Conservation (phyloP, 305 asterid genomes). For the Petunia hybrid region DNA sequence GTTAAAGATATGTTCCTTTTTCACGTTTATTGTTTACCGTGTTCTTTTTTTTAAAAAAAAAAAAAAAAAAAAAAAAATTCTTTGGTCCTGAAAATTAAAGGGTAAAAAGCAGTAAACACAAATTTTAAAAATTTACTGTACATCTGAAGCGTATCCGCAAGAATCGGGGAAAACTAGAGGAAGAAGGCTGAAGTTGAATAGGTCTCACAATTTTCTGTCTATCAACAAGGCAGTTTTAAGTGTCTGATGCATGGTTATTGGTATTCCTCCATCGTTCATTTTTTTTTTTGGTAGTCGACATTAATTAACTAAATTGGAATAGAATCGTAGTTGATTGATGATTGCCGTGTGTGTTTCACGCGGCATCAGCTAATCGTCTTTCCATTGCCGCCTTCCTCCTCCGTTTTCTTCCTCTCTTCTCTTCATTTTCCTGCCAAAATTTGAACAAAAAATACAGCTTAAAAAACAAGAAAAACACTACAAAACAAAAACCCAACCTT, state of each 20-base stretch:
- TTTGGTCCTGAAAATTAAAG: too few relatives aligned
- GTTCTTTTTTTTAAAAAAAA: too few relatives aligned
- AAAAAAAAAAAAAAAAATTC: too few relatives aligned
- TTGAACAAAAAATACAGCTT: background rate
- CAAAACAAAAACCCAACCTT: background rate
- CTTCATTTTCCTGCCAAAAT: background rate
- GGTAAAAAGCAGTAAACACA: too few relatives aligned
- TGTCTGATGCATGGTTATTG: conserved; percentile 34
- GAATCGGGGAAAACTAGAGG: conserved; percentile 50
- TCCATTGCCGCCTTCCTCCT: conserved; percentile 20
- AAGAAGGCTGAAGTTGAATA: conserved; percentile 47
- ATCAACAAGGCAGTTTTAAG: conserved; percentile 44
- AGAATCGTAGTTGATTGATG: conserved; percentile 28
- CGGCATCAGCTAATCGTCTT: conserved; percentile 57
- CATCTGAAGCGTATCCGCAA: background rate
- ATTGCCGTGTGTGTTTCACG: conserved; percentile 53
- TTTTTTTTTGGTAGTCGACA: background rate
- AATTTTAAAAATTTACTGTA: too few relatives aligned
- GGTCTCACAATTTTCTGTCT: conserved; percentile 42
- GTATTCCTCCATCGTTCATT: background rate
- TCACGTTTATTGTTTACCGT: too few relatives aligned
- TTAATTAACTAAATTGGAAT: conserved; percentile 30
- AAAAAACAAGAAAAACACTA: background rate
- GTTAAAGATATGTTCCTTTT: too few relatives aligned
- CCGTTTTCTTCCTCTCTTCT: conserved; percentile 2